Evolutionary conservation across 2,329 filamentous ascomycete species (phyloP), one percentile per base, ranked within the genome.

Genomic region (Phaeosphaeriaceae sp.): DNA sequence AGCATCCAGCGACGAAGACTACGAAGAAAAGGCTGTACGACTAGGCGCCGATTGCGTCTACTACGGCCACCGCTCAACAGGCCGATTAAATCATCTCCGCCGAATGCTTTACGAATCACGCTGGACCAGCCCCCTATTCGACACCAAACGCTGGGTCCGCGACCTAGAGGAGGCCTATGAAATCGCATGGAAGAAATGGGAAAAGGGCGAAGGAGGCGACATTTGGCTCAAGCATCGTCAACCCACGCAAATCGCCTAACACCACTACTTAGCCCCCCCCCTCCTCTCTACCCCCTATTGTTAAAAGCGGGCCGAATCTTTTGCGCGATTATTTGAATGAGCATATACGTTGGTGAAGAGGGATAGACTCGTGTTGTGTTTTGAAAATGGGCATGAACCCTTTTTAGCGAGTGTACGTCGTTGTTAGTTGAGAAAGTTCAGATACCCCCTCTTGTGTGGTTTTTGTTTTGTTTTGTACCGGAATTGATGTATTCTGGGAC

Each of bases 91-190:
- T 42, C 87, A 95, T 49, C 79, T 99, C 50, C 84, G 94, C 54
- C 88, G 84, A 68, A 78, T 96, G 64, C 76, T 99, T 9, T 97
- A 92, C 77, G 83, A 90, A 54, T 87, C 85, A 64, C 87, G 93
- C 61, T 96, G 91, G 89, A 84, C 80, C 21, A 96, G 92, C 72
- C 89, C 88, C 12, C 79, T 99, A 35, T 99, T 99, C 70, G 86
- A 99, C 73, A 99, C 94, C 5, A 83, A 81, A 61, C 83, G 94
- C 61, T 99, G 94, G 94, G 93, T 97, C 20, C 77, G 81, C 38
- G 92, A 97, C 74, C 76, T 99, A 16, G 94, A 99, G 76, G 81
- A 84, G 53, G 92, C 92, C 11, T 99, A 97, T 71, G 87, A 89
- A 58, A 84, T 89, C 69, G 92, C 92, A 15, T 99, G 94, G 94